Conservation (phyloP, 768 basidiomycete genomes). For the Pilatotrama ljubarskyi region DNA sequence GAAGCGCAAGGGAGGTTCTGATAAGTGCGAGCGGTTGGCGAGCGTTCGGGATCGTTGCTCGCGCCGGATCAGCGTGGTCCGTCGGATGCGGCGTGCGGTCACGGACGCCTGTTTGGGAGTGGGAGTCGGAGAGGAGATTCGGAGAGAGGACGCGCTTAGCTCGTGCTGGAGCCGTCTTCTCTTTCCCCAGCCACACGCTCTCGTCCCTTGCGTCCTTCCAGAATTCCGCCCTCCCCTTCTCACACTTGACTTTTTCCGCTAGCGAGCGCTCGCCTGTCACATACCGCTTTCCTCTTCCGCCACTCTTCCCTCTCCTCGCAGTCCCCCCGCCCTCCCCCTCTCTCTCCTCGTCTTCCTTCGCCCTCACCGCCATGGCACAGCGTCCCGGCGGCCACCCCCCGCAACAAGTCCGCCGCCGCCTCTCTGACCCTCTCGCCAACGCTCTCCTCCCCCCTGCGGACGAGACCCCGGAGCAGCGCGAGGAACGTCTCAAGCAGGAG, state of each 20-base stretch:
- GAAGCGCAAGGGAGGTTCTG: not conserved
- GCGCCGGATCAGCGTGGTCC: conserved; percentile 2
- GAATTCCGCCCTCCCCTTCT: conserved; percentile 15
- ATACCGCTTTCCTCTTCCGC: conserved; percentile 20
- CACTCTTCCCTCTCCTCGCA: conserved; percentile 7
- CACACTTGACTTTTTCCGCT: conserved; percentile 21
- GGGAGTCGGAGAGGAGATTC: no score
- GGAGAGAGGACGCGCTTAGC: no score
- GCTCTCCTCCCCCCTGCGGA: conserved; percentile 69
- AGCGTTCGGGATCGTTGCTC: not conserved
- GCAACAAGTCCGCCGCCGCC: conserved; percentile 26
- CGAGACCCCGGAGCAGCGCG: conserved; percentile 69
- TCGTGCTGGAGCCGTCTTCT: not conserved
- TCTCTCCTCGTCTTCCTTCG: not conserved
- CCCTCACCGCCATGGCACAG: conserved; percentile 8
- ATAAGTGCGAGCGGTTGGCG: not conserved
- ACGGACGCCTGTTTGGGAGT: not conserved
- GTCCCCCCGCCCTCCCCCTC: not conserved
- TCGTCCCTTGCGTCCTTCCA: conserved; percentile 12
- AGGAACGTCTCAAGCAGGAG: conserved; percentile 64
- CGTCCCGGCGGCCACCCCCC: not conserved
- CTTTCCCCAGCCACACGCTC: not conserved
- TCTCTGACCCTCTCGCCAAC: conserved; percentile 66
- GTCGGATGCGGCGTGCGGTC: not conserved
- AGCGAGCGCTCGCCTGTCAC: conserved; percentile 15